Percentiles rank a stretch among this genome's conserved stretches.
phyloP scores from a whole-genome alignment of 106 monocot genomes.

The Cymbidium sinense region DNA sequence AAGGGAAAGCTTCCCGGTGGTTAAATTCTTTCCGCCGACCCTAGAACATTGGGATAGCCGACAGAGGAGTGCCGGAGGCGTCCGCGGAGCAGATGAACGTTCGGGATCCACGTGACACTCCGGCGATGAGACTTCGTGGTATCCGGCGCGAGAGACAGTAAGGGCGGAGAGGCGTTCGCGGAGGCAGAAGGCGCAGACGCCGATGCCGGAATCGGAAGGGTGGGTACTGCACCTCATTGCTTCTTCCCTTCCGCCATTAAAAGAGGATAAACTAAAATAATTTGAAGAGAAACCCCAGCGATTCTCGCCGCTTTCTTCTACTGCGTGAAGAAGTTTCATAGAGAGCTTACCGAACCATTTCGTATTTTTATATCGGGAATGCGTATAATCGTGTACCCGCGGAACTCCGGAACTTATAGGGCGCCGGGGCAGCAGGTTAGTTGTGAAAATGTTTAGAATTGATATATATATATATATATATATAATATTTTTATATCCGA shows the following conservation, averaged over 20 bases:
- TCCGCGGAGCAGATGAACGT: background rate
- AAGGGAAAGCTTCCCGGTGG: background rate
- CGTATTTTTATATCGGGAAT: background rate
- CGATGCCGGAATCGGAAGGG: conserved; percentile 34
- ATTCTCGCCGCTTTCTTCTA: background rate
- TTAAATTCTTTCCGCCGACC: background rate
- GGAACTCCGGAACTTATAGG: background rate
- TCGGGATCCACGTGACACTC: background rate
- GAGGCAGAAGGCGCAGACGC: conserved; percentile 89
- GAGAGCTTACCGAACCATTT: background rate
- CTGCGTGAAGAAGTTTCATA: background rate
- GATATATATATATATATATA: too few species aligned
- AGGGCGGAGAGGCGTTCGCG: conserved; percentile 64
- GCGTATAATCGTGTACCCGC: background rate
- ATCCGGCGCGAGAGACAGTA: conserved; percentile 11
- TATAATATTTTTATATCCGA: too few species aligned
- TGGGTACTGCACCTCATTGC: conserved; percentile 65
- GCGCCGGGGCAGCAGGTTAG: background rate
- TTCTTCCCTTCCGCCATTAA: background rate
- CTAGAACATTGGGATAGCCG: background rate
- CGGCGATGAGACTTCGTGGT: conserved; percentile 1
- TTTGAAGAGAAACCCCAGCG: background rate
- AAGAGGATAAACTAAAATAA: background rate
- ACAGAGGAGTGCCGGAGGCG: background rate
- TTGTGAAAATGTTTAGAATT: too few species aligned